Conservation (phyloP, 2,329 filamentous ascomycete genomes). For the Xenoacremonium recifei region DNA sequence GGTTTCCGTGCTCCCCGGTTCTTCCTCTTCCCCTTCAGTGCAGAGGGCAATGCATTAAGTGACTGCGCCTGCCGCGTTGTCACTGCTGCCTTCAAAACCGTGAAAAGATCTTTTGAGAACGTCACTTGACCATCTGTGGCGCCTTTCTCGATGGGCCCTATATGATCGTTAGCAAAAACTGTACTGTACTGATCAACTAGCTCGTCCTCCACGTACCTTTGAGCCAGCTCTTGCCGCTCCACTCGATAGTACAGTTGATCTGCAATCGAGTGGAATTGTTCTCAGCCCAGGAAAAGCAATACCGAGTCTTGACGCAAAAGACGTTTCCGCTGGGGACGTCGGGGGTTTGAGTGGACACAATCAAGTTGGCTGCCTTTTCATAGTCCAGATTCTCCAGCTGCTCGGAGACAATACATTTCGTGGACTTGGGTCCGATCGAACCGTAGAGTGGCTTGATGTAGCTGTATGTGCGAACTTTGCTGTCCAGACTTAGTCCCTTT, state of each 20-base stretch:
- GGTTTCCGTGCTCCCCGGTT: too few relatives aligned
- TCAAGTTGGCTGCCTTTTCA: constrained; percentile 83
- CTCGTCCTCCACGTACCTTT: constrained; percentile 63
- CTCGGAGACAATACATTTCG: constrained; percentile 88
- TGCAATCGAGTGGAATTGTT: constrained; percentile 82
- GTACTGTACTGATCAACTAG: neutral
- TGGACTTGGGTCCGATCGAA: constrained; percentile 87
- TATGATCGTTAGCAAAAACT: constrained; percentile 28
- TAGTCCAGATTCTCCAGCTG: constrained; percentile 81
- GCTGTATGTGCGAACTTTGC: constrained; percentile 70
- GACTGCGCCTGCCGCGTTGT: constrained; percentile 53
- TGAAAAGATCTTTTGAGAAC: constrained; percentile 79
- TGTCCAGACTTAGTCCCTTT: constrained; percentile 72
- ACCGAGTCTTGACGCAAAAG: constrained; percentile 89
- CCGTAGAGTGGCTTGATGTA: constrained; percentile 90
- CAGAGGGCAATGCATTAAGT: too few relatives aligned
- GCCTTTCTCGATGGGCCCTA: constrained; percentile 93
- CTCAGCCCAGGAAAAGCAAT: constrained; percentile 90
- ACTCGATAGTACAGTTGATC: constrained; percentile 89
- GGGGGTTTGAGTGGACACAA: constrained; percentile 81
- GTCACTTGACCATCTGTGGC: constrained; percentile 84
- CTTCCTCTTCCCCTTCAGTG: constrained; percentile 53
- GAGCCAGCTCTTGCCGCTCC: constrained; percentile 97
- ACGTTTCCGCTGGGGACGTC: constrained; percentile 94
- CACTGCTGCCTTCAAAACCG: constrained; percentile 70